Percentiles rank a stretch among this genome's conserved stretches.
Conservation (phyloP, 305 asterid species). For the Rubia balearica region DNA sequence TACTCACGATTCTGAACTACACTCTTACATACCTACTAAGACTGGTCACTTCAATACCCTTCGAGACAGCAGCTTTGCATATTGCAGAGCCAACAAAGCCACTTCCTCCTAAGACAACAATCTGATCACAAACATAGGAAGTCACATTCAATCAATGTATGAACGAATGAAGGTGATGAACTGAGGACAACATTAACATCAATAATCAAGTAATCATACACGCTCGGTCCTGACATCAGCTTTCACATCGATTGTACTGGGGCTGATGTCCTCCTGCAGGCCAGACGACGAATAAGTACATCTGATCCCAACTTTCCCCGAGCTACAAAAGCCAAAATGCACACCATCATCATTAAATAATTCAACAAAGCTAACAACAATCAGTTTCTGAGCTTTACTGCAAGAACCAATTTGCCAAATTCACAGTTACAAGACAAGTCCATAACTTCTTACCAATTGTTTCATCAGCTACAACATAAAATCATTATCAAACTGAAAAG, state of each 20-base stretch:
- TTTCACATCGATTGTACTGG: constrained; percentile 64
- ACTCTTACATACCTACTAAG: constrained; percentile 77
- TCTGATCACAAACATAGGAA: constrained; percentile 35
- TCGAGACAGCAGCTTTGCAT: constrained; percentile 94
- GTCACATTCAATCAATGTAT: constrained; percentile 7
- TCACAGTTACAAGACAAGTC: neutral
- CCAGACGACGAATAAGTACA: constrained; percentile 60
- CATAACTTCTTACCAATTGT: neutral
- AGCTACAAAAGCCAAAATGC: constrained; percentile 26
- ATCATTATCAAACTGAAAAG: neutral
- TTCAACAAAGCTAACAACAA: neutral
- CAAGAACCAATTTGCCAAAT: neutral
- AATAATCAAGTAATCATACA: constrained; percentile 32
- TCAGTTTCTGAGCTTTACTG: neutral
- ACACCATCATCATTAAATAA: neutral
- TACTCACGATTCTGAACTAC: constrained; percentile 7
- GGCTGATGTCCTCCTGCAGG: constrained; percentile 29
- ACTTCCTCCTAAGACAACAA: constrained; percentile 92
- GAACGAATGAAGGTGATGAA: constrained; percentile 11
- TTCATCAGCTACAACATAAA: neutral
- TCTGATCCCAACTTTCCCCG: constrained; percentile 39
- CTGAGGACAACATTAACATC: neutral
- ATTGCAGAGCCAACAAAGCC: constrained; percentile 98
- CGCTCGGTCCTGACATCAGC: constrained; percentile 85
- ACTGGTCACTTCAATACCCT: constrained; percentile 89